phyloP scores from a whole-genome alignment of 495 filamentous ascomycete species.

The Copromyces sp. region DNA sequence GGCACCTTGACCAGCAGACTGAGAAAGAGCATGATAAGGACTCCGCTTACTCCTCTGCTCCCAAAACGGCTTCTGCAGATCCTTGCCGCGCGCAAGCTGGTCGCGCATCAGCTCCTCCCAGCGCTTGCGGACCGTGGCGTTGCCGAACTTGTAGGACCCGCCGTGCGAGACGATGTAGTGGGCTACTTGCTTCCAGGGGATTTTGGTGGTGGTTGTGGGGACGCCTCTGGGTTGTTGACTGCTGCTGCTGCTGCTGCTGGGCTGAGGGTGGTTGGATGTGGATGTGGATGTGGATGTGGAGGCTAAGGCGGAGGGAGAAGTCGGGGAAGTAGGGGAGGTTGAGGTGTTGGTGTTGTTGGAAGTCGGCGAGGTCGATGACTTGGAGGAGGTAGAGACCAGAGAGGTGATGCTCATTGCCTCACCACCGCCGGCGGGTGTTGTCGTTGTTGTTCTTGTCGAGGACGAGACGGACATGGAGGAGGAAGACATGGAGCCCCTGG shows the following conservation, averaged over 20 bases:
- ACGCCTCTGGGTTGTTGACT: constrained; percentile 1
- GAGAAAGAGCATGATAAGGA: background rate
- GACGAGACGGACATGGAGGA: background rate
- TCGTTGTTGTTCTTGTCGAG: background rate
- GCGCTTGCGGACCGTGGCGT: constrained; percentile 81
- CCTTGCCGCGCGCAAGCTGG: constrained; percentile 4
- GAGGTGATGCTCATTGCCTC: background rate
- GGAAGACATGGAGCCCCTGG: background rate
- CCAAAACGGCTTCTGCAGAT: constrained; percentile 8
- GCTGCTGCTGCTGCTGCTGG: too few species aligned
- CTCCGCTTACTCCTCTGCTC: background rate
- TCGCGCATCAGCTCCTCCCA: constrained; percentile 45
- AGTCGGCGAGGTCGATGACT: background rate
- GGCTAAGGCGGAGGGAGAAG: background rate
- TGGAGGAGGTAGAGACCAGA: background rate
- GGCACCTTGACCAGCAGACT: background rate
- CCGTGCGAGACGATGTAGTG: constrained; percentile 61
- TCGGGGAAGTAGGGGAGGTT: too few species aligned
- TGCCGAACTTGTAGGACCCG: constrained; percentile 75
- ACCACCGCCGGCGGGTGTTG: background rate
- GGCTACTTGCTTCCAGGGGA: constrained; percentile 77
- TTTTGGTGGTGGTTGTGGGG: constrained; percentile 27
- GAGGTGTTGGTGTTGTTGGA: too few species aligned
- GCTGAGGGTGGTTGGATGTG: background rate
- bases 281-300: background rate